Base-by-base conservation (phyloP, 1,139 yeast genomes). In the Candida gigantensis region DNA sequence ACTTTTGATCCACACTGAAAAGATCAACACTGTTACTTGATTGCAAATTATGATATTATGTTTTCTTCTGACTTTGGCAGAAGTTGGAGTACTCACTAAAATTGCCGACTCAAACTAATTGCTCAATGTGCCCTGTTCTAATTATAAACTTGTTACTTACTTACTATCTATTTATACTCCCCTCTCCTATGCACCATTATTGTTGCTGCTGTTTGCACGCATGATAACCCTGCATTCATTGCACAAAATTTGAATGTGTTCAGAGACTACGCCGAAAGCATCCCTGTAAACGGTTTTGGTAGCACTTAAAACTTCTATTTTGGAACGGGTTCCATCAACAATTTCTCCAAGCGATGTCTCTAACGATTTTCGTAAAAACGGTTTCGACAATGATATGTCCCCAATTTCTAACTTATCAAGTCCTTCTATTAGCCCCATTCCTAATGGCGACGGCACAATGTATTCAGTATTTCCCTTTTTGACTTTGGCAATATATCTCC, bases 371-470 rank as follows among this genome's bases (percentile, higher is more conserved):
- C 99, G 68, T 44, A 92, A 63, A 50, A 86, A 86, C 3, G 99
- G 99, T 51, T 92, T 92, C 0, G 96, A 83, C 41, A 94, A 67
- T 1, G 96, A 86, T 35, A 79, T 68, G 36, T 73, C 69, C 44
- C 81, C 84, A 36, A 87, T 74, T 7, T 85, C 89, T 45, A 94
- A 78, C 29, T 75, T 73, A 42, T 87, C 89, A 57, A 92, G 89
- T 1, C 96, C 97, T 52, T 84, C 94, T 17, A 89, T 92, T 8
- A 94, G 64, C 0, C 95, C 92, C 64, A 84, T 79, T 0, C 98
- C 99, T 6, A 94, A 64, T 8, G 77, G 77, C 0, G 96, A 83
- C 0, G 99, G 98, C 2, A 84, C 65, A 15, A 92, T 44, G 62
- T 64, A 40, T 63, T 75, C 47, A 53, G 47, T 57, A 28, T 50